A percentile compares a stretch with the other conserved stretches of the same genome.
phyloP scores from a whole-genome alignment of 2,329 filamentous ascomycete genomes.

The Capronia epimyces region DNA sequence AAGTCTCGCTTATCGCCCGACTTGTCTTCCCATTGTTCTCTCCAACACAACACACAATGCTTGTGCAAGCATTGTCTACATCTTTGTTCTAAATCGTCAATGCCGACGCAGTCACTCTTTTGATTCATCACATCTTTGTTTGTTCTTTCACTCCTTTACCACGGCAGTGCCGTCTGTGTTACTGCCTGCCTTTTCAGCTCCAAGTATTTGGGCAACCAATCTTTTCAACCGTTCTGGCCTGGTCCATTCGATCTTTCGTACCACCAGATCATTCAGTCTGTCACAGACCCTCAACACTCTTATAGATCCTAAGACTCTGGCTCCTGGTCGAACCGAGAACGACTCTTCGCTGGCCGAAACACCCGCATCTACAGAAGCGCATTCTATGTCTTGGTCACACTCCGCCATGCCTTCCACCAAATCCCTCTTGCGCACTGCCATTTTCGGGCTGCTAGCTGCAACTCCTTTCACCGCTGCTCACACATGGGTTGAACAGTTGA shows the following conservation, averaged over 20 bases:
- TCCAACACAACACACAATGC: conserved; percentile 21
- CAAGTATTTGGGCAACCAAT: conserved; percentile 12
- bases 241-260: conserved; percentile 12
- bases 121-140: conserved; percentile 19
- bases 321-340: not conserved
- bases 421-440: conserved; percentile 27
- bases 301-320: not conserved
- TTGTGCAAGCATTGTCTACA: conserved; percentile 22
- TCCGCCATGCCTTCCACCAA: conserved; percentile 15
- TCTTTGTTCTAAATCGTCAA: conserved; percentile 21
- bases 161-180: conserved; percentile 11
- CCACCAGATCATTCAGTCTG: not conserved
- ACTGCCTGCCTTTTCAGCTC: conserved; percentile 7
- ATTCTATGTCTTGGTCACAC: not conserved
- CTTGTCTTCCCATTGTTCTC: conserved; percentile 21
- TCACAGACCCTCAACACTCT: not conserved
- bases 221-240: conserved; percentile 14
- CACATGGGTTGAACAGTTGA: conserved; percentile 76
- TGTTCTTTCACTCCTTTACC: conserved; percentile 20
- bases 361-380: not conserved
- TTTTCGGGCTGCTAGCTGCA: conserved; percentile 25
- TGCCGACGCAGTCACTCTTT: conserved; percentile 24
- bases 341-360: conserved; percentile 9
- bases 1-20: conserved; percentile 22
- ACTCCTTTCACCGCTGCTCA: conserved; percentile 49